Base-by-base conservation (phyloP, 805 yeast genomes). In the Saturnispora kantuleensis region DNA sequence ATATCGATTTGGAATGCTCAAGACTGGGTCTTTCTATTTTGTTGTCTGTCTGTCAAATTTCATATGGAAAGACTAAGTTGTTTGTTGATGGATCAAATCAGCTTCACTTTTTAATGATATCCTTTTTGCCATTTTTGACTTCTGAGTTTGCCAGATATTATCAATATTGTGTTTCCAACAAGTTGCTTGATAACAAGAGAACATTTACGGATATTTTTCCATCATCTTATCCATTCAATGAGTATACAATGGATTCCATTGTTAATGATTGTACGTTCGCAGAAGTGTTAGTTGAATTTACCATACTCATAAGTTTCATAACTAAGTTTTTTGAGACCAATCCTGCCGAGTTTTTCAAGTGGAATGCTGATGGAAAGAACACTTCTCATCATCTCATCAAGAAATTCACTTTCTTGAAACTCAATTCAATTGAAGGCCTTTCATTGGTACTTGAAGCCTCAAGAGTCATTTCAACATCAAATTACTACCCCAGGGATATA, bases 121-220 rank as follows among this genome's bases (percentile, higher is more conserved):
- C 80, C 55, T 58, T 76, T 32, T 54, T 81, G 36, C 82, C 86
- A 12, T 68, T 73, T 0, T 56, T 81, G 34, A 64, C 80, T 32
- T 59, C 67, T 39, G 63, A 76, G 2, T 73, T 82, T 49, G 63
- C 71, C 48, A 71, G 69, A 53, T 71, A 74, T 55, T 71, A 77
- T 62, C 72, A 71, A 52, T 70, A 60, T 58, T 66, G 78, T 57
- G 59, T 69, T 47, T 59, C 65, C 18, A 65, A 67, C 46, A 73
- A 69, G 15, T 42, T 52, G 11, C 65, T 68, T 43, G 71, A 70
- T 47, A 74, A 79, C 31, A 79, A 74, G 62, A 73, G 86, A 64
- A 71, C 77, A 0, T 83, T 80, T 56, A 79, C 86, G 0, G 70
- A 68, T 26, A 63, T 85, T 35, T 88, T 86, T 66, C 95, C 93